Base-by-base conservation (phyloP, 2,329 filamentous ascomycete species). In the Pseudocercospora macadamiae region DNA sequence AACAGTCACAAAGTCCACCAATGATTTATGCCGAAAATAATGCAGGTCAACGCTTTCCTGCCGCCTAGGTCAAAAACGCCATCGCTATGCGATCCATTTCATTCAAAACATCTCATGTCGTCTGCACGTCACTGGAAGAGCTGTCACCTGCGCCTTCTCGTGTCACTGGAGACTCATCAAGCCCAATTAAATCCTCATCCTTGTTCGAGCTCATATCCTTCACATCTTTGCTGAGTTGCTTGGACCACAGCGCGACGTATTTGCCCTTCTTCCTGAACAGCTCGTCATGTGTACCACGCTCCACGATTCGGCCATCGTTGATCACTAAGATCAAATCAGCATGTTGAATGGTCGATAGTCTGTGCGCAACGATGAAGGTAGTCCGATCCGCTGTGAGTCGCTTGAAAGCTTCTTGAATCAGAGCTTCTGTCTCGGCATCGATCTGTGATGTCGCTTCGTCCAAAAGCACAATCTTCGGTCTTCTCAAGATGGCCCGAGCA, bases 311-410 rank as follows among this genome's bases (percentile, higher is more conserved):
- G 1, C 91, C 91, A 65, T 88, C 83, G 49, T 88, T 82, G 54
- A 96, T 74, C 0, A 96, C 91, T 6, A 92, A 79, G 54, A 96
- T 96, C 34, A 86, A 84, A 69, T 96, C 88, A 3, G 91, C 90
- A 63, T 89, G 85, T 71, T 86, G 88, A 67, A 91, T 89, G 0
- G 89, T 92, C 0, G 87, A 89, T 2, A 92, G 78, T 3, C 89
- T 80, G 70, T 92, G 89, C 0, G 91, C 92, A 48, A 93, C 90
- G 39, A 92, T 84, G n/a, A 95, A 83, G 0, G 90, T 87, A 0
- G 89, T 90, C 4, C 90, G 82, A 5, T 79, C 82, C 8, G 82
- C 77, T 0, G 89, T 82, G 0, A 87, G 78, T 0, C 83, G 83
- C 18, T 82, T 80, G 52, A 91, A 64, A 77, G 82, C 73, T 78